A percentile compares a stretch with the other conserved stretches of the same genome.
Evolutionary conservation across 2,329 filamentous ascomycete species (phyloP).

Genomic region (Chalaropsis thielavioides): DNA sequence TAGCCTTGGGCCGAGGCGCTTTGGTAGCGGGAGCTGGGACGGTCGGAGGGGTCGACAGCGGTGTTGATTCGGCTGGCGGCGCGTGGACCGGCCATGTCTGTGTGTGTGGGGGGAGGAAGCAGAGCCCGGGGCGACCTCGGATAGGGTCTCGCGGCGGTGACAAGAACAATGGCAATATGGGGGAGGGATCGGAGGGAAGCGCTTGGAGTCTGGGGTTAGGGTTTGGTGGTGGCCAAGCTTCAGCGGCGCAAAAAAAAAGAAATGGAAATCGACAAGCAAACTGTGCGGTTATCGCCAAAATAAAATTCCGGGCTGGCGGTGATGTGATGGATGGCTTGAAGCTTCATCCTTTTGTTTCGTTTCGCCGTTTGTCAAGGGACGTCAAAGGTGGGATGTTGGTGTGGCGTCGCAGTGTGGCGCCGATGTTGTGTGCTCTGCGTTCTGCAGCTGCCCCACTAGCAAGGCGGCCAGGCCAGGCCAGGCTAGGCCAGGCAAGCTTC

Average conservation of each 20-base stretch:
- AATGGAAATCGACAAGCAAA: too few relatives aligned
- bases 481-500: background rate
- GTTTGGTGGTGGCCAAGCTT: too few relatives aligned
- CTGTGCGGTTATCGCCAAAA: background rate
- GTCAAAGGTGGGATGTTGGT: conserved; percentile 9
- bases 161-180: background rate
- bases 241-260: background rate
- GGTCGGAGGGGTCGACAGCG: conserved; percentile 11
- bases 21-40: conserved; percentile 14
- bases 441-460: conserved; percentile 10
- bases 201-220: too few relatives aligned
- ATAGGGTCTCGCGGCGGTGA: background rate
- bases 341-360: background rate
- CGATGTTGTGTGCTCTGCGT: background rate
- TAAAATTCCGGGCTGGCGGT: too few relatives aligned
- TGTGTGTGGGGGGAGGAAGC: background rate
- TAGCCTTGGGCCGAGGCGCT: conserved; percentile 14
- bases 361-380: background rate
- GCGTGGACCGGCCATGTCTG: conserved; percentile 17
- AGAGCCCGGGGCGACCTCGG: background rate
- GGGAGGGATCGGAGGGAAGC: background rate
- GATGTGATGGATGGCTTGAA: too few relatives aligned
- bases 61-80: conserved; percentile 16
- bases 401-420: conserved; percentile 3
- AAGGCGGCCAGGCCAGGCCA: conserved; percentile 10